Conservation (phyloP, 148 eudicot species). For the Fallopia convolvulus region DNA sequence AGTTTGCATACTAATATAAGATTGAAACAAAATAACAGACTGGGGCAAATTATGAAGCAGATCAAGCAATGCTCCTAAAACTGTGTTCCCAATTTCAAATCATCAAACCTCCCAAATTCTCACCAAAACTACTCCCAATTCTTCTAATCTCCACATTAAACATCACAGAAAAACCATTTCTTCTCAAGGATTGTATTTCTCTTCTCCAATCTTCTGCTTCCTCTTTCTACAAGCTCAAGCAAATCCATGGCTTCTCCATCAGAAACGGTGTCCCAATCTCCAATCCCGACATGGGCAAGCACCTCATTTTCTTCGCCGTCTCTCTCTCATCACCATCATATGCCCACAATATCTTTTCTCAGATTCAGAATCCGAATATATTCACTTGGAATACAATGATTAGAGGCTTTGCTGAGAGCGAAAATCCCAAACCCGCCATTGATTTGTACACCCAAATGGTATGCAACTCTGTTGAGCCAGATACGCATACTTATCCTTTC, state of each 20-base stretch:
- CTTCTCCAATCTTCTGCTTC: constrained; percentile 56
- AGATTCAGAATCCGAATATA: constrained; percentile 50
- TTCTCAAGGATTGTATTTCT: constrained; percentile 63
- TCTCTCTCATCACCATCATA: constrained; percentile 37
- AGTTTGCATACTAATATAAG: too few species aligned
- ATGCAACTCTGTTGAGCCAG: constrained; percentile 27
- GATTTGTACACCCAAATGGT: constrained; percentile 35
- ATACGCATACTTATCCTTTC: constrained; percentile 72
- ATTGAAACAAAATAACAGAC: too few species aligned
- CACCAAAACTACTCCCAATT: neutral
- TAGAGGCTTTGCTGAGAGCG: constrained; percentile 69
- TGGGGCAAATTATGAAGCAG: neutral
- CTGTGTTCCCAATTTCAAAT: neutral
- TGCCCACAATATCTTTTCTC: constrained; percentile 39
- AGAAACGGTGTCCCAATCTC: constrained; percentile 47
- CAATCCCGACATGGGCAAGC: constrained; percentile 51
- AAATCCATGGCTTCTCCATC: constrained; percentile 75
- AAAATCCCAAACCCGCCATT: constrained; percentile 42
- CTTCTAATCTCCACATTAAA: constrained; percentile 14
- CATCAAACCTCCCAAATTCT: neutral
- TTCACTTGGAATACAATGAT: constrained; percentile 77
- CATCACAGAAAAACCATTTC: constrained; percentile 21
- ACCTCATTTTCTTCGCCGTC: constrained; percentile 53
- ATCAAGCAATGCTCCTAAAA: neutral
- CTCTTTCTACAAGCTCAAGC: constrained; percentile 47